Evolutionary conservation across 106 monocot species (phyloP), one percentile per base, ranked within the genome.

Genomic region (Phalaenopsis equestris): DNA sequence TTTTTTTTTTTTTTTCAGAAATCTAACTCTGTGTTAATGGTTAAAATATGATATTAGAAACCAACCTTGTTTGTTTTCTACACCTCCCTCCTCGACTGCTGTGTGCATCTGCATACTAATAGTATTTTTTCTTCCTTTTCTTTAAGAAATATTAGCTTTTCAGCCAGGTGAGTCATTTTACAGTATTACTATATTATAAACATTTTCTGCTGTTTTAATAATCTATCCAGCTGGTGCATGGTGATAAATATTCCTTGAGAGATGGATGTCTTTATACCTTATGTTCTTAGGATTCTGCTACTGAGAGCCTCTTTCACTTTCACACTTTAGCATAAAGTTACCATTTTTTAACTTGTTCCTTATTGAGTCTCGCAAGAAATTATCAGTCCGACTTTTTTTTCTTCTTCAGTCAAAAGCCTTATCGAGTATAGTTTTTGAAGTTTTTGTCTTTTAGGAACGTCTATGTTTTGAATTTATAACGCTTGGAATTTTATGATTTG

Each of bases 311-410:
- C 89, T 89, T 91, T 91, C 87, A 72, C 91, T 91, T 86, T 91
- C 82, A 86, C 76, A 79, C 78, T 83, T 78, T 84, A 61, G 86
- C 77, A 82, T 90, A 94, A 94, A 91, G 93, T 87, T 89, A 90
- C 88, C 79, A 86, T 70, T 75, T 74, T 82, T 87, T 85, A 30
- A 88, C 23, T 87, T 88, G 84, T 90, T 90, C 88, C 90, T 86
- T 86, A 88, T 82, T 86, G 84, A 91, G 84, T 75, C 79, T 67
- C 84, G 76, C 87, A 88, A 87, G 90, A 84, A 88, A 90, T 84
- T 81, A 87, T 81, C 83, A 74, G 85, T 90, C 87, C 83, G 87
- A 84, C 58, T 78, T 58, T 42, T 39, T 36, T 61, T 39, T 81
- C 75, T 14, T 12, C 19, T 73, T 67, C 83, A 84, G 46, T 70